These are phyloP conservation scores for Rhododendron simsii DNA, from an alignment of 148 eudicot species.

Conservation along the genomic window DNA sequence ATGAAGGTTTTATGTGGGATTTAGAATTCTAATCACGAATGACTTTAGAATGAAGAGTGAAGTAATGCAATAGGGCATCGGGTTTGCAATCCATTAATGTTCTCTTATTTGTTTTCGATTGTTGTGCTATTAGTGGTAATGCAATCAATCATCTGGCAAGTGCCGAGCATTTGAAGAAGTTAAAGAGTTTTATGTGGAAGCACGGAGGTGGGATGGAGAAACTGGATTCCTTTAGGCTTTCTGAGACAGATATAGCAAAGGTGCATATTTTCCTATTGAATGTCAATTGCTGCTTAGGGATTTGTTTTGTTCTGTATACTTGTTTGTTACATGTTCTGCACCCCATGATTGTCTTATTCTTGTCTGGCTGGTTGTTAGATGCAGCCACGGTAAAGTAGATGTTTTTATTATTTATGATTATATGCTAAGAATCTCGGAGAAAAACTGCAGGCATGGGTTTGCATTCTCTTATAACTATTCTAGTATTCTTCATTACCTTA, in stretches of 20 bases:
- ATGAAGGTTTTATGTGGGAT: background rate
- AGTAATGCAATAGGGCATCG: background rate
- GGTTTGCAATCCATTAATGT: background rate
- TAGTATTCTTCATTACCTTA: background rate
- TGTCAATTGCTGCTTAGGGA: background rate
- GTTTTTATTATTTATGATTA: background rate
- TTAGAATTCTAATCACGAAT: background rate
- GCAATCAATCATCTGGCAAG: conserved; percentile 74
- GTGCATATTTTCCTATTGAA: conserved; percentile 27
- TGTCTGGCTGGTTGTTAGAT: background rate
- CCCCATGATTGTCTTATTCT: background rate
- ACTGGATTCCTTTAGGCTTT: conserved; percentile 52
- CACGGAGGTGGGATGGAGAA: conserved; percentile 72
- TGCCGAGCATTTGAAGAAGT: conserved; percentile 67
- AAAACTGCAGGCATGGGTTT: background rate
- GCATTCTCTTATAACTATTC: background rate
- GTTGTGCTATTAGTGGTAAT: conserved; percentile 45
- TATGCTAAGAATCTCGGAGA: background rate
- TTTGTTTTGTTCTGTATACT: background rate
- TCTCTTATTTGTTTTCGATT: conserved; percentile 4
- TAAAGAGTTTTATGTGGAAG: conserved; percentile 86
- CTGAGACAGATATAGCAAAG: conserved; percentile 60
- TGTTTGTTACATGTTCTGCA: background rate
- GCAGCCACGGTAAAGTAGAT: background rate
- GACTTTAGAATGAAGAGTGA: background rate